Percentiles rank a stretch among this genome's conserved stretches.
Evolutionary conservation across 176 grass and related monocot genomes (phyloP).

Genomic region (Aegilops umbellulata): DNA sequence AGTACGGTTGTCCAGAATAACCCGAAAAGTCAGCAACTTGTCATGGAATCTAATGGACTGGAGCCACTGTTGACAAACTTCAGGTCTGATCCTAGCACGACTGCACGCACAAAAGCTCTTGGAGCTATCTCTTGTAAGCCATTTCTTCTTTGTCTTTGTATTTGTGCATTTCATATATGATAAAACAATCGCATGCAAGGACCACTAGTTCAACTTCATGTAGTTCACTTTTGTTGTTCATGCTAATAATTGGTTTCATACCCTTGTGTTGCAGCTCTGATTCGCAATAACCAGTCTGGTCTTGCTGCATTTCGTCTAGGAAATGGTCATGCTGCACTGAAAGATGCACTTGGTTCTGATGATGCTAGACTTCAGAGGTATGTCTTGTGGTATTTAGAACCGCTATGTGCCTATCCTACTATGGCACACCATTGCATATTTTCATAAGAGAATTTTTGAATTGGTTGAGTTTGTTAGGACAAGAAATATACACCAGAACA

Average conservation of each 20-base stretch:
- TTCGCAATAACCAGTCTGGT: slow-evolving; percentile 74
- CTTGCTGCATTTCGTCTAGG: slow-evolving; percentile 82
- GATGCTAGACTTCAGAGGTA: slow-evolving; percentile 88
- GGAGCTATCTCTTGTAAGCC: slow-evolving; percentile 89
- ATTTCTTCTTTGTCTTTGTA: neutral
- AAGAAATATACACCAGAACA: neutral
- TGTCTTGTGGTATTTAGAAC: neutral
- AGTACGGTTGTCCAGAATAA: slow-evolving; percentile 93
- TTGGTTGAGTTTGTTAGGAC: neutral
- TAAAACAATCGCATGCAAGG: neutral
- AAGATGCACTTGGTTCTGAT: slow-evolving; percentile 76
- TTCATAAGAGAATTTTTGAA: neutral
- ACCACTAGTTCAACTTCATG: neutral
- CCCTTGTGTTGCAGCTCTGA: slow-evolving; percentile 51
- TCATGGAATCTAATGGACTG: slow-evolving; percentile 79
- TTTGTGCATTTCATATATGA: neutral
- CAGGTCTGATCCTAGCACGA: slow-evolving; percentile 57
- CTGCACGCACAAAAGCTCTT: slow-evolving; percentile 83
- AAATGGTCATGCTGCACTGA: slow-evolving; percentile 84
- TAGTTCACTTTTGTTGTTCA: neutral
- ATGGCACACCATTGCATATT: neutral
- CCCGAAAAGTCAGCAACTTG: slow-evolving; percentile 75
- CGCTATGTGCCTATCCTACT: neutral
- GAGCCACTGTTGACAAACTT: slow-evolving; percentile 90
- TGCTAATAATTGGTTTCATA: slow-evolving; percentile 8